Percentiles rank a stretch among this genome's conserved stretches.
Evolutionary conservation across 2,329 filamentous ascomycete species (phyloP).

Genomic region (Venturia aucupariae): DNA sequence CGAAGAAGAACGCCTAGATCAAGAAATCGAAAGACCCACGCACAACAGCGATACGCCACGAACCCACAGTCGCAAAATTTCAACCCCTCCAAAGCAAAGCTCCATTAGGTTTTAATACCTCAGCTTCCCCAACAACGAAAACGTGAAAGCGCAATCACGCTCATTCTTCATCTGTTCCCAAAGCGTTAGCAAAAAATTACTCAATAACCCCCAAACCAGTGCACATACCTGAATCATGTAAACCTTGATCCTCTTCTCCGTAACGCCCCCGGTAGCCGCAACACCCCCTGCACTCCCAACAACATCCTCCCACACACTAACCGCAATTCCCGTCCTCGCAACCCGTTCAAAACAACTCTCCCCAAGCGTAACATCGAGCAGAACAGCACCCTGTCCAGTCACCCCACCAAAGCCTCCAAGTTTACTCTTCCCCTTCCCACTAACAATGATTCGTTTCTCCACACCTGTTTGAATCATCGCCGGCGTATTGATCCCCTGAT

Average conservation of each 20-base stretch:
- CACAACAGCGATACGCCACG: background rate
- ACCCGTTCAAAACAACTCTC: constrained; percentile 79
- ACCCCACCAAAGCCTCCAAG: background rate
- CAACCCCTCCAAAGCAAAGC: background rate
- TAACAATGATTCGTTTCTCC: constrained; percentile 79
- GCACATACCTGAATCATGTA: constrained; percentile 53
- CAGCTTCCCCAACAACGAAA: constrained; percentile 40
- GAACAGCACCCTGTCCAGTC: constrained; percentile 43
- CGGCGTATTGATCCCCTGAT: constrained; percentile 6
- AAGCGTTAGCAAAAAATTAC: constrained; percentile 13
- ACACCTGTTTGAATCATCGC: constrained; percentile 11
- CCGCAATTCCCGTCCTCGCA: constrained; percentile 75
- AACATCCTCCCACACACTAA: constrained; percentile 70
- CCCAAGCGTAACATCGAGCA: constrained; percentile 77
- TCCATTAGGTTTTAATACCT: constrained; percentile 34
- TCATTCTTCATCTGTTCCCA: constrained; percentile 33
- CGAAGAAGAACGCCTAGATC: background rate
- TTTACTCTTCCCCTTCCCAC: constrained; percentile 48
- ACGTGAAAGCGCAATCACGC: constrained; percentile 40
- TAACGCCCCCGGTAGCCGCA: constrained; percentile 47
- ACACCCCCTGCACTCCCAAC: constrained; percentile 37
- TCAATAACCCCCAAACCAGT: background rate
- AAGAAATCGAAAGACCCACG: background rate
- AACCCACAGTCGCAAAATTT: too few relatives aligned
- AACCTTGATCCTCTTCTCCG: constrained; percentile 44